These are phyloP conservation scores for Neoboletus magnificus DNA, from an alignment of 768 basidiomycete species.

Conservation along the genomic window DNA sequence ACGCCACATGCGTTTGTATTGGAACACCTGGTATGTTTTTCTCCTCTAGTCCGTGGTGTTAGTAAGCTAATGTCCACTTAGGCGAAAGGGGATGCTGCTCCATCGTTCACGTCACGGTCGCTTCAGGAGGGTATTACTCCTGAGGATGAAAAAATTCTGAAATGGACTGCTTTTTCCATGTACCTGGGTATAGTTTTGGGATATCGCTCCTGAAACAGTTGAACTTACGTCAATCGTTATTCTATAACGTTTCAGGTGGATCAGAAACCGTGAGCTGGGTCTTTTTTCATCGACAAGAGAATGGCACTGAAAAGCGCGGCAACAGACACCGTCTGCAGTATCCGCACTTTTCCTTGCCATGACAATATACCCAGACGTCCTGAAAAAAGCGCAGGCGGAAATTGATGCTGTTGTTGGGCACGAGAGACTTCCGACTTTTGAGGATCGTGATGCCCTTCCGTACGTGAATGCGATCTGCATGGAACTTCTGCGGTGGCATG, in stretches of 20 bases:
- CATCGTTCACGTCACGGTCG: conserved; percentile 12
- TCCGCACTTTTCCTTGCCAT: conserved; percentile 19
- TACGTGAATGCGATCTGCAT: conserved; percentile 17
- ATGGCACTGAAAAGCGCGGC: conserved; percentile 1
- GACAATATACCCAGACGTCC: conserved; percentile 5
- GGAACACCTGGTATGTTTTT: conserved; percentile 12
- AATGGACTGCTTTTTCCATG: conserved; percentile 16
- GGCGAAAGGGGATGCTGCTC: conserved; percentile 7
- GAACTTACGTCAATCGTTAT: neutral
- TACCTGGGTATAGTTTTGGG: conserved; percentile 9
- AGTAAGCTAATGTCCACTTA: neutral
- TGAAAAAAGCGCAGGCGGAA: conserved; percentile 12
- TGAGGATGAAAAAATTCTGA: conserved; percentile 10
- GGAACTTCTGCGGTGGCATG: conserved; percentile 11
- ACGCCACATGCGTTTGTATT: conserved; percentile 7
- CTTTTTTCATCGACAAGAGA: conserved; percentile 9
- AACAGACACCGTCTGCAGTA: conserved; percentile 8
- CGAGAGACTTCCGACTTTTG: conserved; percentile 8
- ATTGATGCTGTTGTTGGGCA: conserved; percentile 4
- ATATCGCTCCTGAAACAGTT: neutral
- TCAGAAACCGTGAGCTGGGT: conserved; percentile 10
- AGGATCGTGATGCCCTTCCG: conserved; percentile 6
- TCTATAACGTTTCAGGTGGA: neutral
- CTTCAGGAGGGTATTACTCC: conserved; percentile 8
- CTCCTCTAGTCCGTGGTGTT: neutral